A percentile compares a stretch with the other conserved stretches of the same genome.
These are phyloP conservation scores for Colletotrichum lini DNA, from an alignment of 2,329 filamentous ascomycete species.

Conservation along the genomic window DNA sequence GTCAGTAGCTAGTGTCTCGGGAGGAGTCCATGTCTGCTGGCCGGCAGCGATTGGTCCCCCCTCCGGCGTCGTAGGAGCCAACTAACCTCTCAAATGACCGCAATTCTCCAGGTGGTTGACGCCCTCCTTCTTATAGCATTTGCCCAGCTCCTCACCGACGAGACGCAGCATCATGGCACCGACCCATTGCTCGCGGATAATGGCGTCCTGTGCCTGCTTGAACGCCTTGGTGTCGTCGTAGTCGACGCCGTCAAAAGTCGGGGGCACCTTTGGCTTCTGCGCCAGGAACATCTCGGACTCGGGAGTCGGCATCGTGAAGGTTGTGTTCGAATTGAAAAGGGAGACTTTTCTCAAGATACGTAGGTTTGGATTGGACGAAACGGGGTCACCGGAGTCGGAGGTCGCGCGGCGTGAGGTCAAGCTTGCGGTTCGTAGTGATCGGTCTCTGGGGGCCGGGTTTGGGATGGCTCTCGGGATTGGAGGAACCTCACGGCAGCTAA, in stretches of 20 bases:
- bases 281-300: slow-evolving; percentile 87
- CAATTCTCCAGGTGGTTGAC: slow-evolving; percentile 93
- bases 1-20: slow-evolving; percentile 26
- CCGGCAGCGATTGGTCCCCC: neutral
- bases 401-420: slow-evolving; percentile 24
- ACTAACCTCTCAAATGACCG: slow-evolving; percentile 83
- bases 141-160: slow-evolving; percentile 85
- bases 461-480: slow-evolving; percentile 32
- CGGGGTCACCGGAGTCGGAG: slow-evolving; percentile 24
- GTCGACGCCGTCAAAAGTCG: slow-evolving; percentile 89
- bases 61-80: slow-evolving; percentile 3
- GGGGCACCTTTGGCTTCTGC: slow-evolving; percentile 85
- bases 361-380: slow-evolving; percentile 16
- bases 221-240: slow-evolving; percentile 86
- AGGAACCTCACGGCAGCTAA: slow-evolving; percentile 25
- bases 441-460: slow-evolving; percentile 29
- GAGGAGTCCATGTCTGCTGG: neutral
- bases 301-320: slow-evolving; percentile 79
- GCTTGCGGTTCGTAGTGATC: slow-evolving; percentile 35
- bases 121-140: slow-evolving; percentile 87
- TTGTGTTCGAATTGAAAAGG: slow-evolving; percentile 10
- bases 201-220: slow-evolving; percentile 86
- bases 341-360: neutral
- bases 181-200: slow-evolving; percentile 91
- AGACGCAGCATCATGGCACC: slow-evolving; percentile 90